Base-by-base conservation (phyloP, 1,139 yeast genomes). In the Arxiozyma heterogenica region DNA sequence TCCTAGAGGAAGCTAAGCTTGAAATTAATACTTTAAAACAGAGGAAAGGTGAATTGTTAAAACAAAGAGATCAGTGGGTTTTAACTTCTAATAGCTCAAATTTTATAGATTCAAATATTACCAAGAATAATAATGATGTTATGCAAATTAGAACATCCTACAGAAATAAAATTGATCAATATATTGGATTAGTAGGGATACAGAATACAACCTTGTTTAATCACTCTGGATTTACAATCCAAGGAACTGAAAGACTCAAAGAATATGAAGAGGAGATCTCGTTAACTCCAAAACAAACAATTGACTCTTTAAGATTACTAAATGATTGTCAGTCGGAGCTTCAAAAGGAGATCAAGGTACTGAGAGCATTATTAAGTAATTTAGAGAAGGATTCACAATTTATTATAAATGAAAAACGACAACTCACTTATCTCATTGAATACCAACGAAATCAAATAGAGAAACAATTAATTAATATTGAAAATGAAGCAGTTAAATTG, bases 161-260 rank as follows among this genome's bases (percentile, higher is more conserved):
- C 53, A 61, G 64, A 20, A 25, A 47, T 3, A n/a, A 45, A 4
- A 48, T 66, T 54, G 55, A 64, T 47, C 51, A 54, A 21, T 66
- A 66, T 51, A 58, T 66, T 41, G 64, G 60, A 42, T 27, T 60
- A 21, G 60, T 65, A 2, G 68, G 68, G 4, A 58, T 59, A 9
- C 50, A 52, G 4, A 61, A 64, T 49, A 64, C 68, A 9, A 51
- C 65, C 1, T 49, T 62, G 43, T 58, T 57, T 18, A 17, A 25
- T 17, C 25, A 18, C 21, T 11, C 27, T 8, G 20, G 23, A 22
- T 9, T 30, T 38, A 1, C 5, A 17, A 47, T 41, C 15, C 44
- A 44, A 22, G 51, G 44, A 18, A 27, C 23, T 2, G 41, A 22
- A 8, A 47, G 47, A 3, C 45, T 18, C 18, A 54, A 39, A n/a